Evolutionary conservation across 192 early-diverging fungal genomes (phyloP).

Genomic region (Coemansia sp.): DNA sequence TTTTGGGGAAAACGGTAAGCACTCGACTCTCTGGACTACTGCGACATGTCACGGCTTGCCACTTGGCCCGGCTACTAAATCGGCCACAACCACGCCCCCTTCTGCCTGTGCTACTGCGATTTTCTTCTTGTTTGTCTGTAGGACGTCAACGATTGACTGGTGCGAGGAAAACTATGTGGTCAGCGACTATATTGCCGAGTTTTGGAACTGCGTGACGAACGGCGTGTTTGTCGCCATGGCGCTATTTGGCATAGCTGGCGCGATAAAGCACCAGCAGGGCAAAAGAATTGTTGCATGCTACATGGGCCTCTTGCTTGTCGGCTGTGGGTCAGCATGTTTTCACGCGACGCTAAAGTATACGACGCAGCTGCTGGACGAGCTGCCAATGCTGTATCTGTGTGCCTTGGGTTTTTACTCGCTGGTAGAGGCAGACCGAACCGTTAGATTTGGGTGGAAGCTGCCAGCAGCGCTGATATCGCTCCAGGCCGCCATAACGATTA

Average conservation of each 20-base stretch:
- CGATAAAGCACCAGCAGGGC: constrained; percentile 48
- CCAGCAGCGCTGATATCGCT: constrained; percentile 39
- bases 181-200: constrained; percentile 72
- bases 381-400: constrained; percentile 66
- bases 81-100: background rate
- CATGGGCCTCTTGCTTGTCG: constrained; percentile 57
- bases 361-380: constrained; percentile 72
- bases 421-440: constrained; percentile 40
- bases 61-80: constrained; percentile 4
- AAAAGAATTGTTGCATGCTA: constrained; percentile 54
- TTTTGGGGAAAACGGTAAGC: constrained; percentile 53
- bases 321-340: constrained; percentile 63
- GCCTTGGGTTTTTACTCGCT: constrained; percentile 42
- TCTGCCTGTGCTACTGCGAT: background rate
- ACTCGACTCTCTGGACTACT: background rate
- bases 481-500: constrained; percentile 45
- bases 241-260: constrained; percentile 57
- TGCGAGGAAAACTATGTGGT: constrained; percentile 78
- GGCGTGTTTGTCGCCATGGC: constrained; percentile 57
- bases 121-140: constrained; percentile 12
- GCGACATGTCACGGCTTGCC: no score
- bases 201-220: constrained; percentile 74
- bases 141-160: constrained; percentile 70
- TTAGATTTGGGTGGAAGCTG: constrained; percentile 35
- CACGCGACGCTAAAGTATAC: constrained; percentile 69